These are phyloP conservation scores for Phialemonium atrogriseum DNA, from an alignment of 2,329 filamentous ascomycete genomes.

Conservation along the genomic window DNA sequence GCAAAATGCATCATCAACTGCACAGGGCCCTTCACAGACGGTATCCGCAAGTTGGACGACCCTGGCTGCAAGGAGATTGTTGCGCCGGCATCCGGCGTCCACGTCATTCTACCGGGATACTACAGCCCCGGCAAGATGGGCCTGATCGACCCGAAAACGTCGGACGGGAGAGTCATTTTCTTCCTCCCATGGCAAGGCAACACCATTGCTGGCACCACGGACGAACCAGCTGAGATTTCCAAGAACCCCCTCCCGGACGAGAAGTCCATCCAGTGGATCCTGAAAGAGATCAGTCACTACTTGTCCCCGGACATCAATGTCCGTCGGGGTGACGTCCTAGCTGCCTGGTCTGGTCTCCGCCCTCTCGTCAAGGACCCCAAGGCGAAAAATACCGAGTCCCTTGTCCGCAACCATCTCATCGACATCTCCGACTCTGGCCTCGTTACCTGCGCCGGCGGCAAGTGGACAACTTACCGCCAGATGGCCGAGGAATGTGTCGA, in stretches of 20 bases:
- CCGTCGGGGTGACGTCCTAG: slow-evolving; percentile 65
- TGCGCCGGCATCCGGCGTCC: slow-evolving; percentile 73
- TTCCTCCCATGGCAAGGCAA: slow-evolving; percentile 82
- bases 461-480: slow-evolving; percentile 84
- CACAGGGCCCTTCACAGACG: slow-evolving; percentile 74
- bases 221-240: slow-evolving; percentile 61
- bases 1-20: slow-evolving; percentile 80
- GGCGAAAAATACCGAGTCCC: slow-evolving; percentile 72
- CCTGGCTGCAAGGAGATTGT: slow-evolving; percentile 62
- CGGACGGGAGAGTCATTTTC: slow-evolving; percentile 81
- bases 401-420: slow-evolving; percentile 75
- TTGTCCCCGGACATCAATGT: slow-evolving; percentile 68
- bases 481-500: slow-evolving; percentile 85
- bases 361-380: slow-evolving; percentile 75
- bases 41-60: slow-evolving; percentile 74
- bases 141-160: slow-evolving; percentile 71
- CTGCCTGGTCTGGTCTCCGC: slow-evolving; percentile 72
- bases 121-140: slow-evolving; percentile 76
- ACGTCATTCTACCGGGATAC: slow-evolving; percentile 72
- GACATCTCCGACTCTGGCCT: slow-evolving; percentile 67
- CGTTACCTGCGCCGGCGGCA: slow-evolving; percentile 73
- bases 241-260: slow-evolving; percentile 65
- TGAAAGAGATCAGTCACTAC: slow-evolving; percentile 70
- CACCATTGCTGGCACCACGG: slow-evolving; percentile 77
- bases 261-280: slow-evolving; percentile 74